phyloP scores from a whole-genome alignment of 2,329 filamentous ascomycete genomes.

The Fusarium piperis region DNA sequence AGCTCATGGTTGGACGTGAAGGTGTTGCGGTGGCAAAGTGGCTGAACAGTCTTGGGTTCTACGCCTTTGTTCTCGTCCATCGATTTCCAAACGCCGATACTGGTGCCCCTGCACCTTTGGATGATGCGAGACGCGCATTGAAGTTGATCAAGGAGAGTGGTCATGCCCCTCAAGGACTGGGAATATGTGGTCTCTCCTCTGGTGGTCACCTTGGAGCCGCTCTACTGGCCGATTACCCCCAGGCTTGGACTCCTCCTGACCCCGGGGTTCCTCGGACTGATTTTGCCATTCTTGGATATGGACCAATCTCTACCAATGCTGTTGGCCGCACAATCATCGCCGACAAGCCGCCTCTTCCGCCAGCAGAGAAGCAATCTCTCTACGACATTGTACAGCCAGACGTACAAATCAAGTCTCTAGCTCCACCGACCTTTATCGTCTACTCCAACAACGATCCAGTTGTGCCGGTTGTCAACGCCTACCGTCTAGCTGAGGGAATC shows the following conservation, averaged over 20 bases:
- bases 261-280: conserved; percentile 8
- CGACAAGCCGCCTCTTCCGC: conserved; percentile 32
- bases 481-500: conserved; percentile 29
- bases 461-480: conserved; percentile 32
- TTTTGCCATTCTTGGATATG: conserved; percentile 36
- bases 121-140: conserved; percentile 34
- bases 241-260: conserved; percentile 28
- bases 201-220: conserved; percentile 36
- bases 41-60: conserved; percentile 35
- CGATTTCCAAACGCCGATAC: conserved; percentile 30
- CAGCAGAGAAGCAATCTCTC: conserved; percentile 32
- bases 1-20: conserved; percentile 38
- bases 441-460: conserved; percentile 40
- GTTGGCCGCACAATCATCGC: conserved; percentile 29
- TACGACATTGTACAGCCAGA: conserved; percentile 36
- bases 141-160: conserved; percentile 30
- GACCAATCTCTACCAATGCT: conserved; percentile 35
- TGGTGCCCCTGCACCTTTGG: conserved; percentile 26
- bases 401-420: conserved; percentile 17
- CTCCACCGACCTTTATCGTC: conserved; percentile 30
- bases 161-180: conserved; percentile 13
- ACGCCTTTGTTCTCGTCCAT: conserved; percentile 38
- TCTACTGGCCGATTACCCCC: conserved; percentile 32
- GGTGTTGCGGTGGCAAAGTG: conserved; percentile 34
- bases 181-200: conserved; percentile 36